phyloP scores from a whole-genome alignment of 176 grass and related monocot genomes.

The Carex scoparia region DNA sequence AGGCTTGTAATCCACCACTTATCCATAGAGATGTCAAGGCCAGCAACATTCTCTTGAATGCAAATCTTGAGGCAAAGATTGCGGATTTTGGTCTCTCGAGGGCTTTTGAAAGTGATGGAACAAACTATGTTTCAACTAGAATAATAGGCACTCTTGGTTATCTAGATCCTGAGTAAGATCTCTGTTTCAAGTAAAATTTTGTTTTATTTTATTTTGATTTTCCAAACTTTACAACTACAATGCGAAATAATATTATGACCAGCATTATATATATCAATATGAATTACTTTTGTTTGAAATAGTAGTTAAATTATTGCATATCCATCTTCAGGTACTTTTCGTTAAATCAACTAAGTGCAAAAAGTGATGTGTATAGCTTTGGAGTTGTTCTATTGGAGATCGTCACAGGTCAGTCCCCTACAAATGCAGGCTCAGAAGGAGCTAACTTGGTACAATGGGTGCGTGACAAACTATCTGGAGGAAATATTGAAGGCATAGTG shows the following conservation, averaged over 20 bases:
- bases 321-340: constrained; percentile 26
- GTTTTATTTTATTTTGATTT: too few species aligned
- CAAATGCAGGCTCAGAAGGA: neutral
- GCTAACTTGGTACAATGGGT: constrained; percentile 30
- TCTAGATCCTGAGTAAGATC: neutral
- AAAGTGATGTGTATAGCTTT: constrained; percentile 49
- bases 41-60: neutral
- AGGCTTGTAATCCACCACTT: constrained; percentile 9
- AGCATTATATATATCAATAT: too few species aligned
- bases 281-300: too few species aligned
- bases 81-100: neutral
- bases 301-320: too few species aligned
- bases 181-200: too few species aligned
- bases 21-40: constrained; percentile 17
- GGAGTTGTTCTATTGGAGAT: constrained; percentile 42
- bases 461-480: constrained; percentile 19
- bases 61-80: constrained; percentile 7
- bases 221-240: too few species aligned
- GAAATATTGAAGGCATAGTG: constrained; percentile 38
- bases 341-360: constrained; percentile 29
- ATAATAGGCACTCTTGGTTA: neutral
- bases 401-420: constrained; percentile 32
- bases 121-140: neutral
- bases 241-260: too few species aligned
- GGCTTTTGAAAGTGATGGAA: neutral